Evolutionary conservation across 2,329 filamentous ascomycete species (phyloP).

Genomic region (Talaromyces albobiverticillius): DNA sequence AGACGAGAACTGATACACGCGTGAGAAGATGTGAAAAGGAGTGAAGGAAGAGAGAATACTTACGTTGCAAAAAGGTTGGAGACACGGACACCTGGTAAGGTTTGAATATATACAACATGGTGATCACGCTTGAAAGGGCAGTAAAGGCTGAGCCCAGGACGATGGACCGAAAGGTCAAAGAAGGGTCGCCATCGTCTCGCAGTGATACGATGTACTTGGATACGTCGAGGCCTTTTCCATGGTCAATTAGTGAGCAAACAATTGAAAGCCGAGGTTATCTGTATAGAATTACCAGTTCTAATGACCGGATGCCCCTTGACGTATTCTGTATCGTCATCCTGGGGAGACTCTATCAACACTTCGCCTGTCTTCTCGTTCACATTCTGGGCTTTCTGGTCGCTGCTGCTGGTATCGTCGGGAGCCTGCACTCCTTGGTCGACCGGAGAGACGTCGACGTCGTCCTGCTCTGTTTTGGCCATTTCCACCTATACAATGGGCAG

Average conservation of each 20-base stretch:
- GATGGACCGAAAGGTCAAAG: conserved; percentile 22
- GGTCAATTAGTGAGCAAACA: background rate
- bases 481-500: too few relatives aligned
- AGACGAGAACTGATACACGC: conserved; percentile 17
- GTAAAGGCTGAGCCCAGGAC: conserved; percentile 21
- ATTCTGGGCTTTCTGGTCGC: background rate
- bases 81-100: conserved; percentile 20
- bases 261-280: too few relatives aligned
- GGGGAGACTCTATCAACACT: background rate
- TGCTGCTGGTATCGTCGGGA: background rate
- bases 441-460: background rate
- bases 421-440: background rate
- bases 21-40: background rate
- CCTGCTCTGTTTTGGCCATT: too few relatives aligned
- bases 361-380: conserved; percentile 7
- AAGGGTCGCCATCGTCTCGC: conserved; percentile 20
- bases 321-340: conserved; percentile 15
- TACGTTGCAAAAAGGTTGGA: conserved; percentile 21
- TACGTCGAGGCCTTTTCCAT: conserved; percentile 19
- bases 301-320: conserved; percentile 21
- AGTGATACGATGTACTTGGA: conserved; percentile 21
- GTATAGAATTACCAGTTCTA: conserved; percentile 16
- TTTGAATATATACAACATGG: conserved; percentile 24
- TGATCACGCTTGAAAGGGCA: conserved; percentile 23
- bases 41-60: background rate